Evolutionary conservation across 2,329 filamentous ascomycete genomes (phyloP), one percentile per base, ranked within the genome.

Genomic region (Fusarium secorum): DNA sequence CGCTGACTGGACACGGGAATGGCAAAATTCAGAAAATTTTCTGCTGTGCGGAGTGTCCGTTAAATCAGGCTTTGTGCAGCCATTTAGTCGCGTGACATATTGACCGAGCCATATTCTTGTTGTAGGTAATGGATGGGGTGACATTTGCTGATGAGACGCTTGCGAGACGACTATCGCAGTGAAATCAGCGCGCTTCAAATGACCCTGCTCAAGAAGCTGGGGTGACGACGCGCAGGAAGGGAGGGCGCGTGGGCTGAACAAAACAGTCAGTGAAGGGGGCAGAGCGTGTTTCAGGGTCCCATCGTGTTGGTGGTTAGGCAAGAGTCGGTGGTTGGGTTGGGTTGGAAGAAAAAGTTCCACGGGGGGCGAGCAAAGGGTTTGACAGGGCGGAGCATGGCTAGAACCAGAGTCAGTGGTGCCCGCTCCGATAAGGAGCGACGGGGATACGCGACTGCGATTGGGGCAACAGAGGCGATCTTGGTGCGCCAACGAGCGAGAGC

Each of bases 281-380:
- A 72, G 66, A 64, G 62, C 66, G 64, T 77, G 75, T 76, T 77
- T 76, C 75, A 76, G 75, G 71, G 71, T 75, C 61, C 57, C 49
- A 51, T 66, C 61, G 38, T 64, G 63, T 55, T 69, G 70, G 71
- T 75, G 71, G 74, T 71, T 67, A 51, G 72, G 68, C 39, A 62
- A 61, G 33, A 59, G 59, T 65, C 55, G 66, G 66, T 72, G 62
- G 70, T 73, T 74, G 71, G 73, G 44, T 45, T 65, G 44, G 64
- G 55, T 58, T 59, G 41, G 48, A 52, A 52, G 48, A n/a, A n/a
- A 51, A 52, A 61, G 64, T 64, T 57, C 74, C 68, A 75, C 61
- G 70, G 60, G 74, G 75, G 74, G 53, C 74, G 61, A 75, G 48
- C 60, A 63, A 65, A 74, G 66, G 67, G 72, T 70, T 76, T 75